Percentiles rank a stretch among this genome's conserved stretches.
These are phyloP conservation scores for Calonectria crousiana DNA, from an alignment of 2,329 filamentous ascomycete genomes.

Conservation along the genomic window DNA sequence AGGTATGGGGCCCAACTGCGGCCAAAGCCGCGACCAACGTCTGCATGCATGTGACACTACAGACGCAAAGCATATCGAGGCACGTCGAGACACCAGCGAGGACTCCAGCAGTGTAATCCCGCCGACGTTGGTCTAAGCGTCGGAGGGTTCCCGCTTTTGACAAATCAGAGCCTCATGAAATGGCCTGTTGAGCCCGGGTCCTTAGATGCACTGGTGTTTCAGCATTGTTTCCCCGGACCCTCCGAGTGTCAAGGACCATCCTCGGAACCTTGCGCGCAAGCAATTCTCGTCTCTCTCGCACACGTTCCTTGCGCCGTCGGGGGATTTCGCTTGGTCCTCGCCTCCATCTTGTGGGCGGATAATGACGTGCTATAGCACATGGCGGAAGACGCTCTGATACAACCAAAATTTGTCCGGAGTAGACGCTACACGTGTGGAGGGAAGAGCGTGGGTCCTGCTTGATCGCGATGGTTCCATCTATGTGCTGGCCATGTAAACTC, in stretches of 20 bases:
- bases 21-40: slow-evolving; percentile 6
- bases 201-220: slow-evolving; percentile 32
- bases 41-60: not conserved
- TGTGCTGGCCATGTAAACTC: slow-evolving; percentile 8
- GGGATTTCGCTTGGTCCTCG: slow-evolving; percentile 10
- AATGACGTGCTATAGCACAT: slow-evolving; percentile 8
- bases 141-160: slow-evolving; percentile 9
- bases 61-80: not conserved
- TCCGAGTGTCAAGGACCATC: slow-evolving; percentile 30
- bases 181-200: slow-evolving; percentile 30
- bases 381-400: not conserved
- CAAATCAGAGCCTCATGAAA: slow-evolving; percentile 25
- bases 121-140: slow-evolving; percentile 2
- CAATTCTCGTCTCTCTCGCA: slow-evolving; percentile 5
- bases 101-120: not conserved
- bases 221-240: slow-evolving; percentile 31
- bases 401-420: not conserved
- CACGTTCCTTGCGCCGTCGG: not conserved
- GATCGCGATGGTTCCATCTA: not conserved
- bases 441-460: not conserved
- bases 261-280: slow-evolving; percentile 15
- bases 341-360: not conserved
- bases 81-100: not conserved
- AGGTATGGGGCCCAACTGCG: slow-evolving; percentile 8
- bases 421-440: not conserved